Conservation (phyloP, 768 basidiomycete species). For the Kwoniella dejecticola region DNA sequence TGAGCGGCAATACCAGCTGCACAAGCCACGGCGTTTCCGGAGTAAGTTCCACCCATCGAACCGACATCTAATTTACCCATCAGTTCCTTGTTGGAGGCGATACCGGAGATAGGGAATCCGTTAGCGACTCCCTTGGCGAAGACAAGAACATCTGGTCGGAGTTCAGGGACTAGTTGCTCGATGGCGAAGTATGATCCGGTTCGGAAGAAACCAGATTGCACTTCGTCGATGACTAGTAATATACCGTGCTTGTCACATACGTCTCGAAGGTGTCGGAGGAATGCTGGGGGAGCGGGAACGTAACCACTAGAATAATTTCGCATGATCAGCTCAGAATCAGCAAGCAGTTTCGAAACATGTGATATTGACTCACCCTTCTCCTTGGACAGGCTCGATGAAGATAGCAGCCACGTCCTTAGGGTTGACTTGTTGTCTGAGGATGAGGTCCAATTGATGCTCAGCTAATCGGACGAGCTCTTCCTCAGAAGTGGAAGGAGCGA, state of each 20-base stretch:
- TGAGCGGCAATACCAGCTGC: conserved; percentile 84
- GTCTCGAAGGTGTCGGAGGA: conserved; percentile 73
- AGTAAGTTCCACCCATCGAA: conserved; percentile 56
- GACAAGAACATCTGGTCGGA: conserved; percentile 82
- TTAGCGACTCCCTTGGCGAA: conserved; percentile 76
- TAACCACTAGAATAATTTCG: conserved; percentile 68
- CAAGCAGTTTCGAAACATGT: conserved; percentile 54
- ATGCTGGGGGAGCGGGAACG: conserved; percentile 78
- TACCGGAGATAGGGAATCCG: conserved; percentile 88
- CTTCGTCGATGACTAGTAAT: conserved; percentile 62
- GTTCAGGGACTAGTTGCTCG: conserved; percentile 68
- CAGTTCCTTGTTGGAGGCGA: conserved; percentile 75
- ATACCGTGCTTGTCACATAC: conserved; percentile 88
- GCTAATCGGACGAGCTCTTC: conserved; percentile 66
- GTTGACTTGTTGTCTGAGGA: conserved; percentile 76
- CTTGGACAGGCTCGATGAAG: conserved; percentile 86
- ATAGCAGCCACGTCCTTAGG: conserved; percentile 90
- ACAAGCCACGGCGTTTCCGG: conserved; percentile 88
- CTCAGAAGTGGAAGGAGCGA: conserved; percentile 63
- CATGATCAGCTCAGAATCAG: conserved; percentile 72
- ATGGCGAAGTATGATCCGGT: conserved; percentile 68
- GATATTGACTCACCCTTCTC: conserved; percentile 66
- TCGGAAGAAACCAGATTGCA: conserved; percentile 83
- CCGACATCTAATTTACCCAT: conserved; percentile 63
- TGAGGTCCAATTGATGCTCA: conserved; percentile 77